phyloP scores from a whole-genome alignment of 306 rosid species.

The Cicer cuneatum region DNA sequence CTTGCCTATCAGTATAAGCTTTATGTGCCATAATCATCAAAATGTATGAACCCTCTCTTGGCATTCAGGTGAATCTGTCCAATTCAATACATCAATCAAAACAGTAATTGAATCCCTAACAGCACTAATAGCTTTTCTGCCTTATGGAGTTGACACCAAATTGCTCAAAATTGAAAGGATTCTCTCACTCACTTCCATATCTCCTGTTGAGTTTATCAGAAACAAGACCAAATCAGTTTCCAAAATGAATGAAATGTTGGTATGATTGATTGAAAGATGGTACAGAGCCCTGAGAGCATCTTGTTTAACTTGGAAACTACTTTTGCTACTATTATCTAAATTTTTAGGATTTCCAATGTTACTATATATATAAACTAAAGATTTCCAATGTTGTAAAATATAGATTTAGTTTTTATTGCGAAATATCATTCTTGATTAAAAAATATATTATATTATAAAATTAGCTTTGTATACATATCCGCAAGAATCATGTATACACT shows the following conservation, averaged over 20 bases:
- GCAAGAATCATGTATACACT: too few species aligned
- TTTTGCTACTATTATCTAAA: slow-evolving; percentile 38
- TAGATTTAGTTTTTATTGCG: too few species aligned
- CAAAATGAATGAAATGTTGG: slow-evolving; percentile 65
- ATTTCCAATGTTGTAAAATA: too few species aligned
- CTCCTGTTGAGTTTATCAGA: slow-evolving; percentile 64
- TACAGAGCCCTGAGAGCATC: slow-evolving; percentile 92
- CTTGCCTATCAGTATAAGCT: slow-evolving; percentile 76
- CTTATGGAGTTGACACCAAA: slow-evolving; percentile 73
- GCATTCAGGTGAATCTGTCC: slow-evolving; percentile 90
- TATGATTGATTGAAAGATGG: slow-evolving; percentile 74
- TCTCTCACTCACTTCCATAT: slow-evolving; percentile 89
- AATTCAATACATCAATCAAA: slow-evolving; percentile 75
- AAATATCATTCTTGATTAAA: too few species aligned
- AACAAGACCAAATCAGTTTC: slow-evolving; percentile 73
- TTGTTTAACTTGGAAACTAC: slow-evolving; percentile 71
- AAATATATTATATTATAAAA: too few species aligned
- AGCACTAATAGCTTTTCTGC: slow-evolving; percentile 70
- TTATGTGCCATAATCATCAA: slow-evolving; percentile 97
- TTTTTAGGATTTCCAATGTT: slow-evolving; percentile 61
- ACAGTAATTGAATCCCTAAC: slow-evolving; percentile 58
- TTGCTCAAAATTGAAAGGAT: slow-evolving; percentile 74
- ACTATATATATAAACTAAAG: too few species aligned
- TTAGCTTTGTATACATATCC: too few species aligned
- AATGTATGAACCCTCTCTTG: slow-evolving; percentile 94